Evolutionary conservation across 192 early-diverging fungal genomes (phyloP).

Genomic region (Podila horticola): DNA sequence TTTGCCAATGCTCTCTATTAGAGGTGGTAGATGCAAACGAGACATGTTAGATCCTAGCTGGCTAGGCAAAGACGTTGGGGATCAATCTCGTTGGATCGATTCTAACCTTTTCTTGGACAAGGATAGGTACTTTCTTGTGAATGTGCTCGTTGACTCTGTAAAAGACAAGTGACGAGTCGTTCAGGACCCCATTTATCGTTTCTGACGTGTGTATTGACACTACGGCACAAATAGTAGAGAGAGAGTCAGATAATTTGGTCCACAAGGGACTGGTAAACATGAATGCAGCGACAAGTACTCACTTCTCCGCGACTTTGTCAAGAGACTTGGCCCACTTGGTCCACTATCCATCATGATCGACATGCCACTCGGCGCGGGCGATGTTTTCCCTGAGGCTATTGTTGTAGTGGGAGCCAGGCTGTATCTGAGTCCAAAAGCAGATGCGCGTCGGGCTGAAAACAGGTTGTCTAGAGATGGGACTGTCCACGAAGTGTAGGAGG

Average conservation of each 20-base stretch:
- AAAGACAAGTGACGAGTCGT: slow-evolving; percentile 32
- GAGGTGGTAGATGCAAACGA: too few relatives aligned
- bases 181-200: slow-evolving; percentile 23
- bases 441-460: slow-evolving; percentile 23
- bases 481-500: slow-evolving; percentile 27
- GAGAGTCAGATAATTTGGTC: neutral
- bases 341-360: slow-evolving; percentile 38
- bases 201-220: slow-evolving; percentile 42
- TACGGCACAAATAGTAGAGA: neutral
- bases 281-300: neutral
- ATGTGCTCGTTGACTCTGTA: slow-evolving; percentile 47
- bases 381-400: slow-evolving; percentile 6
- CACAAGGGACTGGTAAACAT: too few relatives aligned
- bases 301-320: slow-evolving; percentile 36
- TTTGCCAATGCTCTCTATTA: slow-evolving; percentile 23
- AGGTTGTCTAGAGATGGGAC: slow-evolving; percentile 38
- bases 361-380: slow-evolving; percentile 31
- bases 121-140: slow-evolving; percentile 39
- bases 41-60: neutral
- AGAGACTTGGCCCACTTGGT: slow-evolving; percentile 6
- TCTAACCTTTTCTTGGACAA: slow-evolving; percentile 44
- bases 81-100: neutral
- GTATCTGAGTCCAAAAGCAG: slow-evolving; percentile 24
- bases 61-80: neutral
- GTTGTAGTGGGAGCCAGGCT: neutral